phyloP scores from a whole-genome alignment of 2,329 filamentous ascomycete genomes.

The Ceratocystiopsis sp. region DNA sequence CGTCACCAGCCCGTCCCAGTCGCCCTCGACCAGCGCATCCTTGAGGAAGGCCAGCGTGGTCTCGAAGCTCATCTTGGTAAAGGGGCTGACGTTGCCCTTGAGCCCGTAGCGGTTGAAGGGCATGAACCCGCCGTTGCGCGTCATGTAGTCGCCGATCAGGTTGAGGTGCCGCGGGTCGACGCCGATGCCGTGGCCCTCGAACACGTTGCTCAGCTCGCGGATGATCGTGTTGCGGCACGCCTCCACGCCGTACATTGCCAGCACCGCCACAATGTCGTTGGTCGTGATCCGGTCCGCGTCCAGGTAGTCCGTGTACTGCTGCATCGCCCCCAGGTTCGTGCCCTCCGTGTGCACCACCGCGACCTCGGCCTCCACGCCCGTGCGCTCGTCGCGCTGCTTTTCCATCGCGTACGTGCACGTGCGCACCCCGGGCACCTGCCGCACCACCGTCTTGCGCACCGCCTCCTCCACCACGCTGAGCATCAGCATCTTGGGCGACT shows the following conservation, averaged over 20 bases:
- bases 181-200: conserved; percentile 76
- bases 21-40: conserved; percentile 77
- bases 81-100: conserved; percentile 68
- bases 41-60: conserved; percentile 88
- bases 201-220: conserved; percentile 69
- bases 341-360: conserved; percentile 61
- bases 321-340: conserved; percentile 81
- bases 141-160: conserved; percentile 96
- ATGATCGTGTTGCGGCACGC: conserved; percentile 79
- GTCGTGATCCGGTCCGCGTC: conserved; percentile 75
- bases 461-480: conserved; percentile 76
- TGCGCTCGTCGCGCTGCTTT: conserved; percentile 28
- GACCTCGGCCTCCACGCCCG: conserved; percentile 31
- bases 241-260: conserved; percentile 80
- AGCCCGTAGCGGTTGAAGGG: conserved; percentile 88
- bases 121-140: conserved; percentile 73
- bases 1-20: conserved; percentile 73
- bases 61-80: conserved; percentile 99
- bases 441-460: conserved; percentile 63
- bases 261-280: conserved; percentile 80
- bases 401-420: conserved; percentile 50
- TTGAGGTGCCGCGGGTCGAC: conserved; percentile 89
- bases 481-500: conserved; percentile 81
- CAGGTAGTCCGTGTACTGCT: conserved; percentile 69
- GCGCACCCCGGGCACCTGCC: conserved; percentile 65